Conservation (phyloP, 805 yeast species). For the Saturnispora galanensis region DNA sequence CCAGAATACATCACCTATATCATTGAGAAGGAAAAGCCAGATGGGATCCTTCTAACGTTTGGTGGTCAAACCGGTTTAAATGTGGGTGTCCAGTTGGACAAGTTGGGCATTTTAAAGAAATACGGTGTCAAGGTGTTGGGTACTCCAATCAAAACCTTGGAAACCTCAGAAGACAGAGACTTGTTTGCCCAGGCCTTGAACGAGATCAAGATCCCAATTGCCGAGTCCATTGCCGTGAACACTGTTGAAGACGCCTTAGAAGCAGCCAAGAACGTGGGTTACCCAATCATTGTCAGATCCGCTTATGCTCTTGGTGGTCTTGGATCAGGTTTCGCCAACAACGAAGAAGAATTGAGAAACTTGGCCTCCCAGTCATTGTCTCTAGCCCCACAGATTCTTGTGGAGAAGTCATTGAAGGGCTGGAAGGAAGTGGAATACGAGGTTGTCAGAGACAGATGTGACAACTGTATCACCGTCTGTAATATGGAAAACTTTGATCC, state of each 20-base stretch:
- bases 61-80: conserved; percentile 98
- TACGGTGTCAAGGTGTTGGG: conserved; percentile 94
- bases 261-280: conserved; percentile 82
- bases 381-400: conserved; percentile 89
- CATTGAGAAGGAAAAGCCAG: conserved; percentile 90
- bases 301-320: conserved; percentile 97
- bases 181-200: conserved; percentile 91
- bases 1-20: conserved; percentile 95
- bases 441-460: conserved; percentile 95
- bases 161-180: conserved; percentile 97
- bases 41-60: conserved; percentile 91
- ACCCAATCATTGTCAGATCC: conserved; percentile 94
- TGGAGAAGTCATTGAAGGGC: conserved; percentile 96
- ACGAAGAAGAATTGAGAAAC: conserved; percentile 70
- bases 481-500: conserved; percentile 99
- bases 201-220: conserved; percentile 92
- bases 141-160: conserved; percentile 91
- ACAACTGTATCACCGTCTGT: conserved; percentile 97
- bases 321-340: conserved; percentile 95
- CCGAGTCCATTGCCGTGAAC: conserved; percentile 80
- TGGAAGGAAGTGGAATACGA: conserved; percentile 99
- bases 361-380: conserved; percentile 90
- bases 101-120: conserved; percentile 78
- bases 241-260: conserved; percentile 69
- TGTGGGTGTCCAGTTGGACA: conserved; percentile 89